Evolutionary conservation across 129 eudicot genomes (phyloP), one percentile per base, ranked within the genome.

Genomic region (Glebionis coronaria): DNA sequence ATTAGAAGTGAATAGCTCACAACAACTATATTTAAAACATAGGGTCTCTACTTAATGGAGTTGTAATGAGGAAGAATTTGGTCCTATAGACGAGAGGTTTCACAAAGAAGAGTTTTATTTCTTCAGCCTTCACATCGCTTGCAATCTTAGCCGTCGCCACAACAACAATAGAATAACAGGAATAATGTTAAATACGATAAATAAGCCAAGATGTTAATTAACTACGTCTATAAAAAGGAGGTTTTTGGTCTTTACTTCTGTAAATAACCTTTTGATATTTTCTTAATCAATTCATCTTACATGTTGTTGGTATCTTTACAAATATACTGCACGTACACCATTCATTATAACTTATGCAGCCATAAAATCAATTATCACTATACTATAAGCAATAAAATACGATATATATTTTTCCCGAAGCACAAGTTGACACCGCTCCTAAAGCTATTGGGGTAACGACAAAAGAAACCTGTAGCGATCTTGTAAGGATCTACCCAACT

Each of bases 71-170:
- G 68, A 93, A 93, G 72, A 93, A 88, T 50, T 87, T 84, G 58
- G 98, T 93, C 98, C 98, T 88, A 74, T 93, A 86, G 18, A 93
- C 98, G 6, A 93, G 77, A 58, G 98, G 98, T 68, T 93, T 93
- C 59, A 93, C 98, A 73, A 93, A 93, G 54, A 93, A 90, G 14
- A 93, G 88, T 60, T 68, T 88, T 56, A 88, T 93, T 66, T 93
- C 98, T 55, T 73, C 90, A 76, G 92, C 98, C 82, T 93, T 93
- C 56, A 86, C 90, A 25, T 93, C 98, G 68, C 85, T 88, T 67
- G 98, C 98, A 61, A 88, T 85, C 86, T 93, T 93, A 50, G 98
- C 98, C 72, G 76, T 78, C 50, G 88, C 88, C 72, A 93, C 90
- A 68, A 97, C 98, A 84, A 93, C 98, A 88, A 80, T 69, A 72